Conservation (phyloP, 2,329 filamentous ascomycete genomes). For the Cladophialophora chaetospira region DNA sequence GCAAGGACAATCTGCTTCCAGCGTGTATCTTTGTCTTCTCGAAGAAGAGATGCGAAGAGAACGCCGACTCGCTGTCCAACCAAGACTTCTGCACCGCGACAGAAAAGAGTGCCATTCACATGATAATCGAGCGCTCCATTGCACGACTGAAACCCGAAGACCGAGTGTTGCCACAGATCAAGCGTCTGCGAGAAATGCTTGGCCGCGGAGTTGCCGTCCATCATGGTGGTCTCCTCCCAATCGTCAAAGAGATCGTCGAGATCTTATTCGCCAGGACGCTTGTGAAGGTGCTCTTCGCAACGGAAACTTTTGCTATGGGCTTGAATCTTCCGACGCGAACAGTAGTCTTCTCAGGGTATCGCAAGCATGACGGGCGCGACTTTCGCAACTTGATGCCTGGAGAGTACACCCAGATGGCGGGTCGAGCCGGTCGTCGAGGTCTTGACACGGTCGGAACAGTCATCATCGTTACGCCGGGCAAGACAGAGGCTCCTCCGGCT, state of each 20-base stretch:
- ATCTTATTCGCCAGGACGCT: constrained; percentile 93
- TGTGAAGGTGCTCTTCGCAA: constrained; percentile 96
- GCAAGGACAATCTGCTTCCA: constrained; percentile 82
- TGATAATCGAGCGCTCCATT: constrained; percentile 94
- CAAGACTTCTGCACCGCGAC: constrained; percentile 90
- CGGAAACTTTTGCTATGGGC: constrained; percentile 98
- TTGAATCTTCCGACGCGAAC: constrained; percentile 93
- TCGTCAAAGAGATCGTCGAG: constrained; percentile 97
- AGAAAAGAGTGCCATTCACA: constrained; percentile 96
- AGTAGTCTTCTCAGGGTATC: constrained; percentile 94
- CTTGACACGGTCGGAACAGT: constrained; percentile 91
- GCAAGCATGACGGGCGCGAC: constrained; percentile 90
- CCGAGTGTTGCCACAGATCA: constrained; percentile 84
- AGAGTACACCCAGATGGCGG: constrained; percentile 99
- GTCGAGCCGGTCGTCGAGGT: constrained; percentile 87
- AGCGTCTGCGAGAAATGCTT: constrained; percentile 80
- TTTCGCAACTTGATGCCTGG: constrained; percentile 91
- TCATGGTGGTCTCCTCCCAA: constrained; percentile 89
- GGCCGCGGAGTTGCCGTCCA: constrained; percentile 91
- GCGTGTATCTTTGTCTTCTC: constrained; percentile 99
- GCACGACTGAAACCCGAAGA: constrained; percentile 90
- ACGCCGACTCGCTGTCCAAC: constrained; percentile 91
- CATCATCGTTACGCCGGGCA: constrained; percentile 80
- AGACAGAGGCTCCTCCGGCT: constrained; percentile 85
- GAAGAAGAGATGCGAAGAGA: constrained; percentile 96